Evolutionary conservation across 2,329 filamentous ascomycete species (phyloP).

Genomic region (Sphaerulina populicola): DNA sequence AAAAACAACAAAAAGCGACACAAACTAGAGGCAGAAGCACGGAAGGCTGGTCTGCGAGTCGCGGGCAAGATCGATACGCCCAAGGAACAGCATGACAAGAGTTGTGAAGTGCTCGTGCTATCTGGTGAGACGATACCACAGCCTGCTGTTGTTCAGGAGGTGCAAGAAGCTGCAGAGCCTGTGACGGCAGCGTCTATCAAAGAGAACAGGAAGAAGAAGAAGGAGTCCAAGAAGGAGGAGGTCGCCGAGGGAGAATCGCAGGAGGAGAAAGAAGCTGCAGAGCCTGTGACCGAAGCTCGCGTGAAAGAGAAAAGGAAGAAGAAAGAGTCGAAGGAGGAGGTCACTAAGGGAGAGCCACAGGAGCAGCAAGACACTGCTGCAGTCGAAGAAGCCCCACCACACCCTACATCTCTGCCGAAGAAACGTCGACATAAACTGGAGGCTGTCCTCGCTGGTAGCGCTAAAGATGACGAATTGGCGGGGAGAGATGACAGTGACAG

Average conservation of each 20-base stretch:
- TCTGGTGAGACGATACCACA: not conserved
- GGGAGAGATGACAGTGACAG: slow-evolving; percentile 27
- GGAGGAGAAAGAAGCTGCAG: not conserved
- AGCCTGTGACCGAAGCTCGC: not conserved
- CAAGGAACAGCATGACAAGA: slow-evolving; percentile 7
- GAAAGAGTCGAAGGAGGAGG: not conserved
- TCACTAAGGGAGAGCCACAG: not conserved
- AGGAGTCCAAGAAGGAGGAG: not conserved
- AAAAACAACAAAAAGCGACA: slow-evolving; percentile 29
- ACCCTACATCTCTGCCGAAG: slow-evolving; percentile 35
- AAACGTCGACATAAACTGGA: slow-evolving; percentile 41
- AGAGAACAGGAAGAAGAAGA: slow-evolving; percentile 5
- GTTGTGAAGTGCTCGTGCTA: not conserved
- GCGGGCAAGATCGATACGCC: slow-evolving; percentile 16
- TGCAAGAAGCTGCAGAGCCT: not conserved
- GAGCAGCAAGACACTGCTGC: not conserved
- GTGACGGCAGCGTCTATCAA: not conserved
- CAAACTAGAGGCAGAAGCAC: slow-evolving; percentile 31
- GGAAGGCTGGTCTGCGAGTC: slow-evolving; percentile 19
- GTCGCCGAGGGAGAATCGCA: not conserved
- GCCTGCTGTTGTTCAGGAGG: not conserved
- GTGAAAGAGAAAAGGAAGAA: not conserved
- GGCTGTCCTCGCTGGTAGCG: slow-evolving; percentile 23
- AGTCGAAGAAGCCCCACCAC: not conserved
- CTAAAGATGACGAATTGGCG: slow-evolving; percentile 29